Percentiles rank a stretch among this genome's conserved stretches.
Evolutionary conservation across 805 yeast genomes (phyloP).

Genomic region (Kodamaea leandrae): DNA sequence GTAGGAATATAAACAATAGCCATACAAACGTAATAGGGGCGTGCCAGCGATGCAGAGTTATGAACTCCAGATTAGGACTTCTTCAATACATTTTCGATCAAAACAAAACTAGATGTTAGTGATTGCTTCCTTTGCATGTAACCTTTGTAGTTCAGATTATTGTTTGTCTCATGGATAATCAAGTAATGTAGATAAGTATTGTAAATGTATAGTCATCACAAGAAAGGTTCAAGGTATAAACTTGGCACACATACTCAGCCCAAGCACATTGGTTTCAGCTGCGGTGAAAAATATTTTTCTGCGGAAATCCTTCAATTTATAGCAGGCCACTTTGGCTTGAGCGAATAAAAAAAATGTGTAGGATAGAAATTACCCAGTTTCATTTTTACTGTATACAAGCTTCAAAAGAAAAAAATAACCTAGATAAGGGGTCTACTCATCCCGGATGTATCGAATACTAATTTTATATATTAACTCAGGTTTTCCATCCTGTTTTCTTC

Average conservation of each 20-base stretch:
- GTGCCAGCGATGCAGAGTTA: too few species aligned
- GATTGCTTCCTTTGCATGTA: background rate
- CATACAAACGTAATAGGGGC: too few species aligned
- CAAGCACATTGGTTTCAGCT: background rate
- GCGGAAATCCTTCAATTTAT: background rate
- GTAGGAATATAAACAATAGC: too few species aligned
- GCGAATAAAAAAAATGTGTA: background rate
- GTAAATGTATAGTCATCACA: conserved; percentile 5
- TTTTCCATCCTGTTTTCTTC: background rate
- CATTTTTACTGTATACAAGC: background rate
- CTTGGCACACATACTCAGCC: conserved; percentile 2
- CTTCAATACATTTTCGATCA: background rate
- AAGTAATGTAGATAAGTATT: conserved; percentile 19
- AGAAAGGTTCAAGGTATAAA: background rate
- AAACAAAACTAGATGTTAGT: background rate
- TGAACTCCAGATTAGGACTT: background rate
- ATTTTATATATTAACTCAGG: background rate
- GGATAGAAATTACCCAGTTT: conserved; percentile 1
- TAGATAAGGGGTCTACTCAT: conserved; percentile 1
- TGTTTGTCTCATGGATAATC: conserved; percentile 10
- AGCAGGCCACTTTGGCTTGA: background rate
- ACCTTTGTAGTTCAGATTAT: conserved; percentile 7
- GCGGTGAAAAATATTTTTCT: background rate
- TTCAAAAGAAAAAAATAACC: background rate
- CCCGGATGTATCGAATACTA: background rate